phyloP scores from a whole-genome alignment of 257 asterid species.

The Scutellaria baicalensis region DNA sequence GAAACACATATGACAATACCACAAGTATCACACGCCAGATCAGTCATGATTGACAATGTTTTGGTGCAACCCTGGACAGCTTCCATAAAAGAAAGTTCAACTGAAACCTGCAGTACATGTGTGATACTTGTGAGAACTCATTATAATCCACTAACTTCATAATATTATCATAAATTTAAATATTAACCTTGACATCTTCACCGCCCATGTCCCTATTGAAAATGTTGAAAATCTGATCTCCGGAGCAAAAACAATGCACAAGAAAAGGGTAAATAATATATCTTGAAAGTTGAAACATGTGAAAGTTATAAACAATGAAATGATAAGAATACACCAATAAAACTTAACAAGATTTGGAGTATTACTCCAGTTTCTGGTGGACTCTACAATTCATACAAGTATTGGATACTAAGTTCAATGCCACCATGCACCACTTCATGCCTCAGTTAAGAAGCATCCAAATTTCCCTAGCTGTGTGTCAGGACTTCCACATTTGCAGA shows the following conservation, averaged over 20 bases:
- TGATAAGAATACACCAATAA: neutral
- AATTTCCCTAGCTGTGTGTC: neutral
- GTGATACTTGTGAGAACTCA: slow-evolving; percentile 18
- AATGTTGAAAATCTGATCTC: slow-evolving; percentile 53
- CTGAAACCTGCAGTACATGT: slow-evolving; percentile 36
- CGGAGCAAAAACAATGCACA: slow-evolving; percentile 17
- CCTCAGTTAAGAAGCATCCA: neutral
- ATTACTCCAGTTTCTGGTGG: neutral
- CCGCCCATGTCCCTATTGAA: slow-evolving; percentile 66
- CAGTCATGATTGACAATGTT: slow-evolving; percentile 59
- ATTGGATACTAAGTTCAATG: neutral
- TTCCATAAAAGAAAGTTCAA: slow-evolving; percentile 92
- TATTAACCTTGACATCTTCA: slow-evolving; percentile 70
- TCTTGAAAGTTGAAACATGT: slow-evolving; percentile 8
- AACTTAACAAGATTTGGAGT: neutral
- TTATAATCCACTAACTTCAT: neutral
- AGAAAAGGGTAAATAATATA: slow-evolving; percentile 17
- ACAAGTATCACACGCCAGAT: slow-evolving; percentile 67
- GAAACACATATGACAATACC: slow-evolving; percentile 39
- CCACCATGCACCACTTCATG: neutral
- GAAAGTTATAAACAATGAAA: neutral
- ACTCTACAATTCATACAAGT: neutral
- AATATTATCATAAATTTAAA: slow-evolving; percentile 17
- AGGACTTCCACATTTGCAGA: neutral
- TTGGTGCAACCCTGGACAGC: slow-evolving; percentile 94